Evolutionary conservation across 192 early-diverging fungal genomes (phyloP).

Genomic region (Rhizophagus sp.): DNA sequence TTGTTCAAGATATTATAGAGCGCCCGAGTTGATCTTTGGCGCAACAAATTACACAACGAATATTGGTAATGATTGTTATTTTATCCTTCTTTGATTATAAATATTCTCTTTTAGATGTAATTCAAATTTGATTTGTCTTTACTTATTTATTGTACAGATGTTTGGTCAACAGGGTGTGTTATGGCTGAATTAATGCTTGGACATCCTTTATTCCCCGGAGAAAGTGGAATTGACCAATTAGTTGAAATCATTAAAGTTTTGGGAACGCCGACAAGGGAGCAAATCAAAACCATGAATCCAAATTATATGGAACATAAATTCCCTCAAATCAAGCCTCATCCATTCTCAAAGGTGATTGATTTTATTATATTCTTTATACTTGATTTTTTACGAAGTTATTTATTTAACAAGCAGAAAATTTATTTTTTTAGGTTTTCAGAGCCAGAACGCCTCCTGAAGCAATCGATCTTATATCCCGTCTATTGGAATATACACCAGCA

Average conservation of each 20-base stretch:
- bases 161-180: conserved; percentile 96
- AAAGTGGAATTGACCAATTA: conserved; percentile 96
- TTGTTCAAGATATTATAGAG: conserved; percentile 96
- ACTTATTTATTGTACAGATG: conserved; percentile 50
- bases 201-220: conserved; percentile 93
- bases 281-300: conserved; percentile 97
- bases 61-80: conserved; percentile 46
- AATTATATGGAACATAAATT: conserved; percentile 99
- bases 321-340: conserved; percentile 93
- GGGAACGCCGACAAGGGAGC: conserved; percentile 93
- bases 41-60: conserved; percentile 89
- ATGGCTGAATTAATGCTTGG: conserved; percentile 95
- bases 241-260: conserved; percentile 99
- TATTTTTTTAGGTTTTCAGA: conserved; percentile 72
- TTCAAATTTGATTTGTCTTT: not conserved
- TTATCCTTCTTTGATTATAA: not conserved
- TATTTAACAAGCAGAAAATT: not conserved
- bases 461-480: conserved; percentile 79
- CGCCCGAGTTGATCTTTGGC: conserved; percentile 96
- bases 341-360: conserved; percentile 75
- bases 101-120: not conserved
- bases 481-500: conserved; percentile 91
- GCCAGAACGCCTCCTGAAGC: conserved; percentile 82
- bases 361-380: not conserved
- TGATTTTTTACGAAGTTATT: too few species aligned